Base-by-base conservation (phyloP, 306 rosid species). In the Alnus rubra region DNA sequence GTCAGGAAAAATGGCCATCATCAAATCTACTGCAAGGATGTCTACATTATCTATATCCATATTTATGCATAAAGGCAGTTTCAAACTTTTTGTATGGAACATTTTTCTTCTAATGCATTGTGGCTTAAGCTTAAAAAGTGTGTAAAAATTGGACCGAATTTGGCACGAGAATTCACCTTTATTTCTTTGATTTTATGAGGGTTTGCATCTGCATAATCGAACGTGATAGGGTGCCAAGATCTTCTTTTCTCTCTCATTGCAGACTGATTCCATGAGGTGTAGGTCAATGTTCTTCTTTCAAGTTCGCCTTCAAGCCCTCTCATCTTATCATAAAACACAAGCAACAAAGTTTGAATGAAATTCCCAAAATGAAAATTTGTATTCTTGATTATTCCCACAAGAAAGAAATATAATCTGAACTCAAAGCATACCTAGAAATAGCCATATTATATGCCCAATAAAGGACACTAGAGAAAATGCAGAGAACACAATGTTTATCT, bases 191-290 rank as follows among this genome's bases (percentile, higher is more conserved):
- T 47, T 42, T 47, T 51, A 4, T 62, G 33, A 74, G 85, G 78
- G 30, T 65, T 52, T 30, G 78, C 83, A 39, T 81, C 83, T 53
- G 78, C 60, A 75, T 53, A 78, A 60, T 78, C 9, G 2, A 85
- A 75, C 1, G 83, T 74, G 35, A 70, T 47, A 3, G 83, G 85
- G 76, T 85, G 88, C 88, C 85, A 81, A 49, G 85, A 78, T 59
- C 44, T 84, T 73, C 0, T 80, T 11, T 48, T 80, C 28, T 23
- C 37, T 76, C n/a, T 44, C 53, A 58, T 63, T 4, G 62, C 55
- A 33, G 84, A 67, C 19, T 78, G 76, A 49, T 80, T 77, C 87
- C 87, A 84, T 3, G 8, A 59, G 10, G 82, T 39, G 76, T 84
- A 81, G 12, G 85, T 84, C 78, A 84, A 49, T 60, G 82, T 31